These are phyloP conservation scores for Geotrichum reessii DNA, from an alignment of 1,139 yeast species.

Conservation along the genomic window DNA sequence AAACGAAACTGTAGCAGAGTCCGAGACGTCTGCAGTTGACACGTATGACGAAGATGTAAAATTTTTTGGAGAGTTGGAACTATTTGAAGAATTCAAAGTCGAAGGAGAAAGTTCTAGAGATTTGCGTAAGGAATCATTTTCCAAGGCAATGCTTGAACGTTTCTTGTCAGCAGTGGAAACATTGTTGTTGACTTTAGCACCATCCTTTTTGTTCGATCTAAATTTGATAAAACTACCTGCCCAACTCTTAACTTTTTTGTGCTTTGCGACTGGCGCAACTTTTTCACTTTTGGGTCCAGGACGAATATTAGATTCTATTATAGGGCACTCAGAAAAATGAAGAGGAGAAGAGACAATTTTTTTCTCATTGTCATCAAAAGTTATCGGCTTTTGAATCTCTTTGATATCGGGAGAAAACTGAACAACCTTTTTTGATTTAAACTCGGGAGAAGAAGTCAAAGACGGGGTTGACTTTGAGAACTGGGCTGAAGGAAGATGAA, in stretches of 20 bases:
- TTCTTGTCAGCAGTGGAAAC: not conserved
- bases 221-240: constrained; percentile 27
- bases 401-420: constrained; percentile 14
- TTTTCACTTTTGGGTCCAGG: not conserved
- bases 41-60: constrained; percentile 7
- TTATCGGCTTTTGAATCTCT: not conserved
- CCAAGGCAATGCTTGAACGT: constrained; percentile 7
- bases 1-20: constrained; percentile 11
- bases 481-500: constrained; percentile 21
- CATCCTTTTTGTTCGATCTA: constrained; percentile 21
- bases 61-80: constrained; percentile 9
- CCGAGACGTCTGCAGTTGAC: not conserved
- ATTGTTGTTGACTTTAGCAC: not conserved
- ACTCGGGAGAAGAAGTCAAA: constrained; percentile 8
- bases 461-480: constrained; percentile 20
- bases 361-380: not conserved
- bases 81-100: constrained; percentile 8
- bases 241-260: constrained; percentile 29
- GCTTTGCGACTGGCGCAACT: constrained; percentile 12
- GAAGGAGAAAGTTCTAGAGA: not conserved
- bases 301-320: not conserved
- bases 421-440: constrained; percentile 12
- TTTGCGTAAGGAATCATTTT: constrained; percentile 13
- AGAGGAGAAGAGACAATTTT: not conserved
- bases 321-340: not conserved